Conservation (phyloP, 2,329 filamentous ascomycete genomes). For the Nemania sp. region DNA sequence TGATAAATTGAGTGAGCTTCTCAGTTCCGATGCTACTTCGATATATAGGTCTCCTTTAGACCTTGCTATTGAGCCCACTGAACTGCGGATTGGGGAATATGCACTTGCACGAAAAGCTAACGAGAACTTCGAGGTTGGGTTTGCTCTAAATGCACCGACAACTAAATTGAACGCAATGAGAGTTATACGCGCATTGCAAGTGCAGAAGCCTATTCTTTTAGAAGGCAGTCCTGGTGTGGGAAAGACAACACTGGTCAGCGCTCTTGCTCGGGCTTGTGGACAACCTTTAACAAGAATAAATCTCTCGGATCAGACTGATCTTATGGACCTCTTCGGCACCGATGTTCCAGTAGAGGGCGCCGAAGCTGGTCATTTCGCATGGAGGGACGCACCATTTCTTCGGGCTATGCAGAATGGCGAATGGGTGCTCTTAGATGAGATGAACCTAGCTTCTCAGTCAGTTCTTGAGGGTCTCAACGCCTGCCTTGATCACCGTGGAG, state of each 20-base stretch:
- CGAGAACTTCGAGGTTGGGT: conserved; percentile 67
- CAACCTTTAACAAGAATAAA: conserved; percentile 93
- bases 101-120: conserved; percentile 66
- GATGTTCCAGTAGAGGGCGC: conserved; percentile 96
- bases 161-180: conserved; percentile 91
- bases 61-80: conserved; percentile 65
- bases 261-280: conserved; percentile 82
- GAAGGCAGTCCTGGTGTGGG: conserved; percentile 98
- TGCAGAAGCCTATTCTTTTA: conserved; percentile 89
- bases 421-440: conserved; percentile 97
- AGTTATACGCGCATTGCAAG: conserved; percentile 87
- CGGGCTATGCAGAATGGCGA: conserved; percentile 96
- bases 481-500: conserved; percentile 94
- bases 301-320: conserved; percentile 94
- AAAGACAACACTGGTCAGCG: conserved; percentile 92
- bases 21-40: conserved; percentile 69
- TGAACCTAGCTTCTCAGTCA: conserved; percentile 97
- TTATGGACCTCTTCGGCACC: conserved; percentile 97
- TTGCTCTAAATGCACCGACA: conserved; percentile 89
- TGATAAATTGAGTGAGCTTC: conserved; percentile 74
- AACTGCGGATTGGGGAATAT: conserved; percentile 80
- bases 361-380: conserved; percentile 89
- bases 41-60: conserved; percentile 74
- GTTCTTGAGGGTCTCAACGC: conserved; percentile 96
- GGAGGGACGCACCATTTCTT: conserved; percentile 95